Evolutionary conservation across 306 rosid species (phyloP).

Genomic region (Castanopsis chinensis): DNA sequence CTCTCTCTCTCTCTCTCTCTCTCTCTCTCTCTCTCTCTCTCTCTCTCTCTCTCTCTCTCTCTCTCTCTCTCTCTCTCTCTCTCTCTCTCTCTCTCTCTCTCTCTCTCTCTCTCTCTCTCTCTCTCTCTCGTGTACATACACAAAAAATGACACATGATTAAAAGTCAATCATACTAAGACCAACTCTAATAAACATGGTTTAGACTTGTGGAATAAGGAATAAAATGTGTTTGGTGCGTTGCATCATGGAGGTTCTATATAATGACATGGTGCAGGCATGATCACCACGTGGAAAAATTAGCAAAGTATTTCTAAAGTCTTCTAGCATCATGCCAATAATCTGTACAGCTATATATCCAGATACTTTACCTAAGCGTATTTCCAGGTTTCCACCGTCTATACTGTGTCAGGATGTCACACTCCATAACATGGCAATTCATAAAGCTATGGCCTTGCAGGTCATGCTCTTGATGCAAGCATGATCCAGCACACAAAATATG

Average conservation of each 20-base stretch:
- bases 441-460: slow-evolving; percentile 63
- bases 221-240: not conserved
- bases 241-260: not conserved
- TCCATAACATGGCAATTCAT: slow-evolving; percentile 74
- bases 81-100: too few species aligned
- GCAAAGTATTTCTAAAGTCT: not conserved
- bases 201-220: not conserved
- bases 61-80: too few species aligned
- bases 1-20: too few species aligned
- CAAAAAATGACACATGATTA: too few species aligned
- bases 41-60: too few species aligned
- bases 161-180: too few species aligned
- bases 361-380: slow-evolving; percentile 56
- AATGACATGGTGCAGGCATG: not conserved
- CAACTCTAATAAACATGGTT: not conserved
- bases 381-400: slow-evolving; percentile 89
- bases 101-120: too few species aligned
- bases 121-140: too few species aligned
- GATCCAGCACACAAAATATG: slow-evolving; percentile 81
- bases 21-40: too few species aligned
- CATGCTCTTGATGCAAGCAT: slow-evolving; percentile 66
- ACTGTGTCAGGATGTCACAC: slow-evolving; percentile 79
- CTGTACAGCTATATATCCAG: not conserved
- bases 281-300: not conserved
- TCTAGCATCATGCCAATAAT: not conserved